Base-by-base conservation (phyloP, 164 flowering plant genomes). In the Santalum album region DNA sequence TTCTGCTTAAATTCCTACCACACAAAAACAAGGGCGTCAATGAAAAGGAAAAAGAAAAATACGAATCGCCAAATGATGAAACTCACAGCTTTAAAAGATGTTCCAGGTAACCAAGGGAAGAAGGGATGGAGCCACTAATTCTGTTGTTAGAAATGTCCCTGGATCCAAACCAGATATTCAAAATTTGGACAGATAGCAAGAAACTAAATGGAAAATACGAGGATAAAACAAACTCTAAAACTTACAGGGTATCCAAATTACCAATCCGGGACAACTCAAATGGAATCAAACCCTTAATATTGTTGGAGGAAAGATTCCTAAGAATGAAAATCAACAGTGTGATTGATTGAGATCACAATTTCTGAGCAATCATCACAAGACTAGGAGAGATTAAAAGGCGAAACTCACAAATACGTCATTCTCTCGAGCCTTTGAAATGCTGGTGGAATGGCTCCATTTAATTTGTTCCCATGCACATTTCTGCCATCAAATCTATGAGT, bases 1-100 rank as follows among this genome's bases (percentile, higher is more conserved):
- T 92, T 60, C 68, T 70, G 70, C 96, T 87, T 51, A 92, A 69
- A 62, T 87, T 89, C 76, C 99, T 92, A 48, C 18, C 21, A 32
- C 19, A 36, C 16, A 7, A 25, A 21, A 1, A 25, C 47, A 63
- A n/a, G n/a, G 57, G 64, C 35, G 60, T 42, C 14, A 63, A 62
- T 39, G 27, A 29, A 32, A 36, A 26, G 58, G 49, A 6, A 6
- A 44, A 6, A 15, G 21, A 54, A 52, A 46, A n/a, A 1, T 5
- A 40, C 7, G 17, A 57, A 34, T 10, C 20, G 60, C 23, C 15
- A 27, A 45, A n/a, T 32, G 14, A 7, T 18, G 26, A 18, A 25
- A 76, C 92, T 81, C 60, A 92, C 99, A 92, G 70, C 70, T 80
- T 92, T 15, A 89, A 70, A 53, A 92, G 95, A 71, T 92, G 99